Evolutionary conservation across 768 basidiomycete species (phyloP), one percentile per base, ranked within the genome.

Genomic region (Leccinellum albellum): DNA sequence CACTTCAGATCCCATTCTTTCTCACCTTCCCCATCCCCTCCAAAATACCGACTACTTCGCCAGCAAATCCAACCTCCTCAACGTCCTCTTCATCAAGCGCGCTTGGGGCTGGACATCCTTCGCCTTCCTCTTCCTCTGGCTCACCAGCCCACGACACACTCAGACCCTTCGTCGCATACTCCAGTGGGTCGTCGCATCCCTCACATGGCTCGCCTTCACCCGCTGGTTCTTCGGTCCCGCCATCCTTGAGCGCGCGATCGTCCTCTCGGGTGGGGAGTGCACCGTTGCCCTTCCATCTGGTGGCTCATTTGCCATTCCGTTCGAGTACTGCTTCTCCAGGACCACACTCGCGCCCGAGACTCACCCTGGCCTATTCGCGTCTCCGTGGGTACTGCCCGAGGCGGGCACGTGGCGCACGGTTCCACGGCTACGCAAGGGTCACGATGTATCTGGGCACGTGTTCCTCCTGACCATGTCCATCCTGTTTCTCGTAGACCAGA

Each of bases 391-490:
- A 5, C 64, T 75, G 29, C 76, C 78, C 2, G 69, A 73, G 4
- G 49, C 48, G 10, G 23, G 7, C 2, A 77, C 74, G 14, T 87
- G 81, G 81, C 69, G 67, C 28, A 71, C 67, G 1, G 74, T 73
- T 0, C 91, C 94, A 9, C 75, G 88, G 28, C 74, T 96, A 60
- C 79, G 84, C 53, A 81, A 78, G 42, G 96, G 96, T 0, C 94
- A 97, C 69, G 96, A 98, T 65, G 84, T 98, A 14, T 95, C 93
- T 0, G 96, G 96, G 7, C 96, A 98, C 67, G 78, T 94, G 29
- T 98, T 97, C 76, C 80, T 98, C 59, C 80, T 98, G 61, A 88
- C 88, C 3, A 82, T 96, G 76, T 78, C 86, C 14, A 75, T 80
- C 14, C 76, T 96, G 24, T 89, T 97, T 70, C 80, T 98, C 42